Evolutionary conservation across 2,329 filamentous ascomycete species (phyloP).

Genomic region (Chaetomium olivaceum): DNA sequence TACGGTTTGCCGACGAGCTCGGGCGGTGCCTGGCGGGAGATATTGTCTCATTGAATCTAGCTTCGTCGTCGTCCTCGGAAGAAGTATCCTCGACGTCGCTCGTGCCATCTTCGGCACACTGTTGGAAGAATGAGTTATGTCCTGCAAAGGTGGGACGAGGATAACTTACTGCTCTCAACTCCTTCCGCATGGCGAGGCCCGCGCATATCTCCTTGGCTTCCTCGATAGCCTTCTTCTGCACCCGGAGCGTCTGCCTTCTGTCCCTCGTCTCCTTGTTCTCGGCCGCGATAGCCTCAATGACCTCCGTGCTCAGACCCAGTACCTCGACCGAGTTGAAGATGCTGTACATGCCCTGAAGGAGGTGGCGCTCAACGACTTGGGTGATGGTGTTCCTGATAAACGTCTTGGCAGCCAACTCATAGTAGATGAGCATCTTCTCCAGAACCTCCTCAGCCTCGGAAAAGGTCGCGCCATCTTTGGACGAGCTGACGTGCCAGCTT

Average conservation of each 20-base stretch:
- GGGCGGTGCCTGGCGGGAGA: conserved; percentile 16
- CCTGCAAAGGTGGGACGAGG: too few species aligned
- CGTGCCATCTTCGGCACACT: conserved; percentile 35
- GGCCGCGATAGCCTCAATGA: conserved; percentile 52
- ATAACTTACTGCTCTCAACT: conserved; percentile 41
- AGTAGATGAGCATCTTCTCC: conserved; percentile 59
- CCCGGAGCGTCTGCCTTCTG: conserved; percentile 49
- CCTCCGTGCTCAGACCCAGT: conserved; percentile 46
- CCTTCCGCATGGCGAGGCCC: conserved; percentile 54
- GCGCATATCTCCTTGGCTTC: conserved; percentile 53
- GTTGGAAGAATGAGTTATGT: conserved; percentile 11
- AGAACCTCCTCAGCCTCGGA: conserved; percentile 55
- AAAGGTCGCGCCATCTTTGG: conserved; percentile 48
- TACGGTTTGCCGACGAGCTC: conserved; percentile 2
- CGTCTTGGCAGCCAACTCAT: conserved; percentile 53
- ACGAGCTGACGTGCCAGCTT: conserved; percentile 47
- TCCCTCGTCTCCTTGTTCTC: conserved; percentile 57
- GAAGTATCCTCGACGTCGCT: conserved; percentile 34
- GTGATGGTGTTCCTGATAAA: conserved; percentile 56
- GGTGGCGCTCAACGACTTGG: conserved; percentile 53
- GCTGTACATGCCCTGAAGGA: conserved; percentile 53
- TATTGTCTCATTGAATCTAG: conserved; percentile 7
- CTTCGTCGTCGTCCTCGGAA: conserved; percentile 34
- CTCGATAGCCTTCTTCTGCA: conserved; percentile 52
- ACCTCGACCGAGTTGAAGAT: conserved; percentile 56